Conservation (phyloP, 148 eudicot species). For the Fagopyrum homotropicum region DNA sequence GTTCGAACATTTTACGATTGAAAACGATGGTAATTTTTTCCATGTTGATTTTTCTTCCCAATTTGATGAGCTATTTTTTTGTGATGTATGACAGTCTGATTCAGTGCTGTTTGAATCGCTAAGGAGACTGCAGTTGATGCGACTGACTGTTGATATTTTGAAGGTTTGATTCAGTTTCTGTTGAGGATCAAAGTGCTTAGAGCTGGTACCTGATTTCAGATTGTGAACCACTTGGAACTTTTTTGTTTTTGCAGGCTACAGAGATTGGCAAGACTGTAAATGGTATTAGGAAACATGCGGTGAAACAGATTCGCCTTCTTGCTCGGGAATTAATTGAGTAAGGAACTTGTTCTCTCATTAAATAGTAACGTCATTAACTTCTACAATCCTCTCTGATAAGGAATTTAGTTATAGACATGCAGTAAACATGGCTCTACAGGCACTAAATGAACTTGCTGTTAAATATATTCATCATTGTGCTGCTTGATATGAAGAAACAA, state of each 20-base stretch:
- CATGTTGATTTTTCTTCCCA: not conserved
- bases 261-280: conserved; percentile 92
- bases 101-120: conserved; percentile 59
- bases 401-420: not conserved
- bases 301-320: conserved; percentile 56
- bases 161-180: conserved; percentile 39
- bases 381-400: not conserved
- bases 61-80: not conserved
- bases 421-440: not conserved
- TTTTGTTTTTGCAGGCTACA: conserved; percentile 48
- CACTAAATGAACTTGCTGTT: not conserved
- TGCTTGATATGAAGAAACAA: not conserved
- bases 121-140: conserved; percentile 82
- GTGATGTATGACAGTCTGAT: conserved; percentile 48
- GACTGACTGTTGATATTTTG: conserved; percentile 58
- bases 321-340: conserved; percentile 62
- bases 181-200: not conserved
- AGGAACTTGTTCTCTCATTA: conserved; percentile 16
- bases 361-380: too few species aligned
- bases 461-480: not conserved
- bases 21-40: not conserved
- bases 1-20: not conserved
- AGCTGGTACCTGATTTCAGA: not conserved
- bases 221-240: not conserved
- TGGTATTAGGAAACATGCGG: conserved; percentile 49